Percentiles rank a stretch among this genome's conserved stretches.
phyloP scores from a whole-genome alignment of 495 filamentous ascomycete species.

The Arthonia radiata region DNA sequence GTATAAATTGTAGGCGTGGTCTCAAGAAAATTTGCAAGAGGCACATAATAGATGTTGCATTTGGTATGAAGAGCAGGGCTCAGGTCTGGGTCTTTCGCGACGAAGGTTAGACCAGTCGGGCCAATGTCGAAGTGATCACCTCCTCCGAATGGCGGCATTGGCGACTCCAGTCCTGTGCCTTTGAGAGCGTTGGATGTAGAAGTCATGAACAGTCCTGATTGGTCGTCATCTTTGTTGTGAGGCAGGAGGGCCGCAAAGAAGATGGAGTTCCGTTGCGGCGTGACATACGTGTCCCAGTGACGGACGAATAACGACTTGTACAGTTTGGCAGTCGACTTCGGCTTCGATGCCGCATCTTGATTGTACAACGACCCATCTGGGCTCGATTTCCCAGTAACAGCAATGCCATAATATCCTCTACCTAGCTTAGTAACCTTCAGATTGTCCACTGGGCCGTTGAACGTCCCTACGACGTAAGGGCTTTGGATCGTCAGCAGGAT shows the following conservation, averaged over 20 bases:
- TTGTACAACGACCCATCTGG: constrained; percentile 32
- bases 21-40: constrained; percentile 18
- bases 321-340: constrained; percentile 18
- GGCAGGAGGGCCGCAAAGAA: constrained; percentile 43
- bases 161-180: constrained; percentile 29
- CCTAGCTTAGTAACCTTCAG: constrained; percentile 41
- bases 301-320: background rate
- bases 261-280: constrained; percentile 25
- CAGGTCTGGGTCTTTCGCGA: constrained; percentile 59
- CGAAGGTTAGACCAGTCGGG: constrained; percentile 40
- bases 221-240: constrained; percentile 15
- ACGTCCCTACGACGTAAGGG: constrained; percentile 31
- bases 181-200: constrained; percentile 29
- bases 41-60: constrained; percentile 47
- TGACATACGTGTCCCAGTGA: constrained; percentile 6
- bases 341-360: constrained; percentile 26
- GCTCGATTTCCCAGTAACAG: constrained; percentile 33
- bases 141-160: constrained; percentile 35
- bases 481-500: no score
- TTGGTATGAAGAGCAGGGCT: constrained; percentile 64
- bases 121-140: constrained; percentile 33
- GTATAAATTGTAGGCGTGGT: constrained; percentile 18
- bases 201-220: constrained; percentile 16
- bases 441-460: constrained; percentile 47
- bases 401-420: constrained; percentile 38